Evolutionary conservation across 2,329 filamentous ascomycete genomes (phyloP), one percentile per base, ranked within the genome.

Genomic region (Arthroderma uncinatum): DNA sequence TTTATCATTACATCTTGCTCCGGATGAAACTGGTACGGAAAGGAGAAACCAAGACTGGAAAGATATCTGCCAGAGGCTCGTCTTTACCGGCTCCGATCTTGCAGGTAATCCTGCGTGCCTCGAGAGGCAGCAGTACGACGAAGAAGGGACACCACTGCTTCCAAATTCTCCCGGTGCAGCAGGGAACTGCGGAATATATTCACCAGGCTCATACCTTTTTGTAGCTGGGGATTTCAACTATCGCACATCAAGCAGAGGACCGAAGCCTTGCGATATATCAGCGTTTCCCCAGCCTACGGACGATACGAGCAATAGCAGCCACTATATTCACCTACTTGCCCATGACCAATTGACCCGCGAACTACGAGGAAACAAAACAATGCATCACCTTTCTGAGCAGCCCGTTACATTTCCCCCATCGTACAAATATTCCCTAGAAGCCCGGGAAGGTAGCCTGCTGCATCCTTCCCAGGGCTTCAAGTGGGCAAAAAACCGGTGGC

Each of bases 171-270:
- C 78, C 64, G 12, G 64, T 59, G 48, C 66, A 57, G 36, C 62
- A 62, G 62, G 61, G 7, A 59, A 64, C n/a, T 62, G 58, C 3
- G 70, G 72, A 21, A 82, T 97, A 57, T 96, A 91, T 74, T 82
- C 81, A 53, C 82, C 88, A 1, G 80, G 79, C 2, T 84, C 84
- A 2, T 84, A 95, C 68, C 76, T 96, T 1, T 95, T 97, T 69
- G 78, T 97, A 50, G 86, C 85, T 0, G 93, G 93, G 23, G 93
- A 98, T 70, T 79, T 98, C 59, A 98, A 98, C 76, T 98, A 98
- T 73, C 86, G 93, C 63, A 94, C 92, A 16, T 82, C 84, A 6
- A 79, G 83, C 60, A 79, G 77, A 0, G 75, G 79, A 0, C 90
- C 91, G 0, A 74, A 77, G 0, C 74, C 79, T 0, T 72, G 77